phyloP scores from a whole-genome alignment of 164 flowering plant species.

The Protea cynaroides region DNA sequence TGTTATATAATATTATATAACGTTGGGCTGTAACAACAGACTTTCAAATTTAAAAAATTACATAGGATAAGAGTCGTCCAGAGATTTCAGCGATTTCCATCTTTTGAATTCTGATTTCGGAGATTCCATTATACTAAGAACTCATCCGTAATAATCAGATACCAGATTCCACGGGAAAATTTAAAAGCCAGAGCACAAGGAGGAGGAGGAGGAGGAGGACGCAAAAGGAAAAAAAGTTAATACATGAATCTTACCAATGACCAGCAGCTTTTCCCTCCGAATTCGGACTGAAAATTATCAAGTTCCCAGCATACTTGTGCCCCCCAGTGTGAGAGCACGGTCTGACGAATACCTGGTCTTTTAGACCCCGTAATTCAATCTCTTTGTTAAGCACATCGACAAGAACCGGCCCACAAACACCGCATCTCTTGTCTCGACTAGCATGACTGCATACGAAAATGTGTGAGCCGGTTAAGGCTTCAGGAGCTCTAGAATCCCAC shows the following conservation, averaged over 20 bases:
- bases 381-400: constrained; percentile 66
- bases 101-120: too few species aligned
- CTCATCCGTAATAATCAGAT: not conserved
- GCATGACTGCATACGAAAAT: constrained; percentile 89
- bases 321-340: constrained; percentile 95
- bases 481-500: constrained; percentile 56
- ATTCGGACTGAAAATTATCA: constrained; percentile 61
- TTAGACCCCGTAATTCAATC: constrained; percentile 49
- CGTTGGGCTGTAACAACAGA: too few species aligned
- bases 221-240: not conserved
- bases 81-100: too few species aligned
- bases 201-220: not conserved
- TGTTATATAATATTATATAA: too few species aligned
- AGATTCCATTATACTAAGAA: not conserved
- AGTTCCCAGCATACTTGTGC: constrained; percentile 95
- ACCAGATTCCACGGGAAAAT: not conserved
- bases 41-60: too few species aligned
- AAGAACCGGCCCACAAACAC: constrained; percentile 91
- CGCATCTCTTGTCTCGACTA: constrained; percentile 86
- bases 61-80: too few species aligned
- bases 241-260: constrained; percentile 52
- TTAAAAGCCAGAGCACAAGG: not conserved
- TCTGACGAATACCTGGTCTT: constrained; percentile 51
- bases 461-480: constrained; percentile 54
- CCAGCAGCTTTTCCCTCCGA: constrained; percentile 57